Evolutionary conservation across 345 rosid genomes (phyloP).

Genomic region (Combretum micranthum): DNA sequence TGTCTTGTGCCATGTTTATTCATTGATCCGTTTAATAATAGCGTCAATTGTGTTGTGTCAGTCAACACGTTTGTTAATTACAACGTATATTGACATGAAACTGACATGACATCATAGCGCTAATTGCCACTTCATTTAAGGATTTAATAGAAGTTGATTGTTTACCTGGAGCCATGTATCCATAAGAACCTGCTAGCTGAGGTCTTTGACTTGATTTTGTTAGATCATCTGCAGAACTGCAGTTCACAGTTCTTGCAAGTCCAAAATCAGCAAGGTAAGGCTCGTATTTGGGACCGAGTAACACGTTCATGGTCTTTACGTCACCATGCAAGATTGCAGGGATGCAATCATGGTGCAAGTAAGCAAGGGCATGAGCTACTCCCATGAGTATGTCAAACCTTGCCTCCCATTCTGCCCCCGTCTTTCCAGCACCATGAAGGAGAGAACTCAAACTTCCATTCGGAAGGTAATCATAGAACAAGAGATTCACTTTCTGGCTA

Average conservation of each 20-base stretch:
- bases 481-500: slow-evolving; percentile 60
- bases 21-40: too few relatives aligned
- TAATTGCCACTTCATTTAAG: neutral
- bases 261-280: slow-evolving; percentile 91
- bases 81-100: too few relatives aligned
- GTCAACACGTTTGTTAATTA: too few relatives aligned
- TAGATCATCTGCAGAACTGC: slow-evolving; percentile 16
- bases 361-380: slow-evolving; percentile 85
- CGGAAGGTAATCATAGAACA: slow-evolving; percentile 93
- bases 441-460: slow-evolving; percentile 91
- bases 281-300: slow-evolving; percentile 65
- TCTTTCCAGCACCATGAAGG: slow-evolving; percentile 78
- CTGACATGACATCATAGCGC: too few relatives aligned
- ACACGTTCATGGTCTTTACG: slow-evolving; percentile 93
- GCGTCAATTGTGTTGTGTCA: too few relatives aligned
- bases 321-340: slow-evolving; percentile 94
- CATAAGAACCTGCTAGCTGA: slow-evolving; percentile 90
- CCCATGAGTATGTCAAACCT: slow-evolving; percentile 68
- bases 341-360: slow-evolving; percentile 85
- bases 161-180: slow-evolving; percentile 98
- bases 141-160: neutral
- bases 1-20: too few relatives aligned
- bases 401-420: slow-evolving; percentile 77
- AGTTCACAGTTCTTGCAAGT: slow-evolving; percentile 43
- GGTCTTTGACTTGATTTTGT: slow-evolving; percentile 49